Percentiles rank a stretch among this genome's conserved stretches.
phyloP scores from a whole-genome alignment of 148 eudicot species.

The Silene conica region DNA sequence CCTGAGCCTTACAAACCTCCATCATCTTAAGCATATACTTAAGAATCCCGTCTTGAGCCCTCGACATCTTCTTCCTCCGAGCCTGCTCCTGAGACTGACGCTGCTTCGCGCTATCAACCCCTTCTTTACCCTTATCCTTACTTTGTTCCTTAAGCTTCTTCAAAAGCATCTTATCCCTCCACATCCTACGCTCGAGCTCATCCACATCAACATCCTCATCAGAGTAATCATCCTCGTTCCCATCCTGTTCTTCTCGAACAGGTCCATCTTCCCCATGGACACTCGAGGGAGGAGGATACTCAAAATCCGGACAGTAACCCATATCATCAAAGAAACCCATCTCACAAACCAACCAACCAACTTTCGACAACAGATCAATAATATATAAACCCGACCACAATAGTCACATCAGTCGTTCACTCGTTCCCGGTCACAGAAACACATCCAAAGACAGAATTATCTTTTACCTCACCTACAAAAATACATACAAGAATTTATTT shows the following conservation, averaged over 20 bases:
- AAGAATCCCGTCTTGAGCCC: conserved; percentile 48
- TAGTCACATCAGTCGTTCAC: not conserved
- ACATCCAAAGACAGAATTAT: not conserved
- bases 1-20: conserved; percentile 63
- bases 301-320: conserved; percentile 35
- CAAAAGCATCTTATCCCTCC: conserved; percentile 45
- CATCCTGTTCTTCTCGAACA: conserved; percentile 33
- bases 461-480: conserved; percentile 11
- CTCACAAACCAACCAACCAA: not conserved
- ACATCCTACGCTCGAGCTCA: conserved; percentile 59
- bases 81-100: conserved; percentile 52
- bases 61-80: conserved; percentile 48
- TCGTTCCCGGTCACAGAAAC: not conserved
- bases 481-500: not conserved
- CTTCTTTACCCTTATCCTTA: conserved; percentile 42
- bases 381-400: not conserved
- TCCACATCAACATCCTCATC: conserved; percentile 58
- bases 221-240: conserved; percentile 43
- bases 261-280: conserved; percentile 27
- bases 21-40: conserved; percentile 60
- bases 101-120: conserved; percentile 31
- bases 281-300: conserved; percentile 23
- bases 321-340: conserved; percentile 42
- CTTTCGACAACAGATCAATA: not conserved
- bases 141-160: conserved; percentile 47